Conservation (phyloP, 2,329 filamentous ascomycete species). For the Teratosphaeria epicoccoides region DNA sequence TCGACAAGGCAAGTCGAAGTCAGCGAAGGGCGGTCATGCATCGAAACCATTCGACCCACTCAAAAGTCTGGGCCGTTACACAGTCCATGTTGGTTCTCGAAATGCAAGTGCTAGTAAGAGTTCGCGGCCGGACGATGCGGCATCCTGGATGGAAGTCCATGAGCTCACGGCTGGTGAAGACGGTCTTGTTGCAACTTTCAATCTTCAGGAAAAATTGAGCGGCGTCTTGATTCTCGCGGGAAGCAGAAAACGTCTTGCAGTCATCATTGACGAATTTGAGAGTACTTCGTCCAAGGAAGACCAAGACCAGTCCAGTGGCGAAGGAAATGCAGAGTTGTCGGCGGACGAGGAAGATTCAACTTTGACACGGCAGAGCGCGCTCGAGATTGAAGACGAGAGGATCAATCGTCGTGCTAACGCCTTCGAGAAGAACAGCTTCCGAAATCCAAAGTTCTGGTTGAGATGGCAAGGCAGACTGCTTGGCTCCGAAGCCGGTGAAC, state of each 20-base stretch:
- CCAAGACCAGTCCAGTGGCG: neutral
- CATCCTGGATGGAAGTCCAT: constrained; percentile 6
- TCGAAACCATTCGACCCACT: neutral
- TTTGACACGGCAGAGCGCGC: constrained; percentile 1
- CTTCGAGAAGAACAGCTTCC: constrained; percentile 1
- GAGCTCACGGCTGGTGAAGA: constrained; percentile 4
- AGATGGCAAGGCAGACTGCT: constrained; percentile 5
- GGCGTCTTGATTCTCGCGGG: constrained; percentile 6
- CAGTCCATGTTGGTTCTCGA: neutral
- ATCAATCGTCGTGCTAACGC: neutral
- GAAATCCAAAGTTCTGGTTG: constrained; percentile 11
- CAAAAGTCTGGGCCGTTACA: neutral
- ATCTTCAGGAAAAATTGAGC: neutral
- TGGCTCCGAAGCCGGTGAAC: neutral
- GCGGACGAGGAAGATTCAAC: constrained; percentile 2
- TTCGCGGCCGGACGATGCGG: neutral
- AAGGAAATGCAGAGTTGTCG: neutral
- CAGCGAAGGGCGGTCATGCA: neutral
- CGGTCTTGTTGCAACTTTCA: constrained; percentile 4
- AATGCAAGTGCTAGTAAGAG: neutral
- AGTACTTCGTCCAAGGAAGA: neutral
- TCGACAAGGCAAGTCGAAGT: neutral
- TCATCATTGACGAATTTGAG: constrained; percentile 4
- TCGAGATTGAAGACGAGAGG: neutral
- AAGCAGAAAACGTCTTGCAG: constrained; percentile 6